A percentile compares a stretch with the other conserved stretches of the same genome.
phyloP scores from a whole-genome alignment of 164 flowering plant genomes.

The Stephania cephalantha region DNA sequence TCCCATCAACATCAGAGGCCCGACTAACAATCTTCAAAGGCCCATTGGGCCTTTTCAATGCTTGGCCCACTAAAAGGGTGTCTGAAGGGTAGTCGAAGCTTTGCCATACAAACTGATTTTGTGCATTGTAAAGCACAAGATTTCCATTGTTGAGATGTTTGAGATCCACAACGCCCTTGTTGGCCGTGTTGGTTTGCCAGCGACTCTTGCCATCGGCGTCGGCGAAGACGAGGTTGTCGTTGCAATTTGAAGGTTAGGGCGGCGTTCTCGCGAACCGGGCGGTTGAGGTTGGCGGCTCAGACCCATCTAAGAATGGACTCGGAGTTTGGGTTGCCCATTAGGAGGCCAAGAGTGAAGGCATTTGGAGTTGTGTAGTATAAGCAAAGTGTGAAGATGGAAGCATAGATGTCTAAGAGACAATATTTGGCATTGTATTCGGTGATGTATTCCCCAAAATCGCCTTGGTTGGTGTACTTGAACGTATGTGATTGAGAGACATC shows the following conservation, averaged over 20 bases:
- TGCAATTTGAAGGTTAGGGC: slow-evolving; percentile 20
- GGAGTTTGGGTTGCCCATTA: slow-evolving; percentile 17
- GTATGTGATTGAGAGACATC: slow-evolving; percentile 35
- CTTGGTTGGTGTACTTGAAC: slow-evolving; percentile 38
- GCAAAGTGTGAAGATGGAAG: slow-evolving; percentile 23
- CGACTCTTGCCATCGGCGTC: slow-evolving; percentile 25
- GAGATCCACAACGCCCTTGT: slow-evolving; percentile 23
- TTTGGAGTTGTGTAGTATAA: slow-evolving; percentile 34
- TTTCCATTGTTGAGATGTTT: slow-evolving; percentile 25
- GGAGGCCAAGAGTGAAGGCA: slow-evolving; percentile 22
- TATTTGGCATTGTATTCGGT: slow-evolving; percentile 39
- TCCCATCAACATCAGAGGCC: slow-evolving; percentile 11
- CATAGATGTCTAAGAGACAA: slow-evolving; percentile 11
- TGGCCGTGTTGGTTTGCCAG: slow-evolving; percentile 28
- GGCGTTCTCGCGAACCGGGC: slow-evolving; percentile 26
- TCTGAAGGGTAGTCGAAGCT: slow-evolving; percentile 33
- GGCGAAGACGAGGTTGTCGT: slow-evolving; percentile 32
- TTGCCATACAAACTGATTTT: slow-evolving; percentile 29
- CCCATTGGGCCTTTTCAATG: slow-evolving; percentile 15
- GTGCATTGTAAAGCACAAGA: slow-evolving; percentile 20
- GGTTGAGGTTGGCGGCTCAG: slow-evolving; percentile 33
- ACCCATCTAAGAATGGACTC: slow-evolving; percentile 34
- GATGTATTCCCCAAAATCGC: slow-evolving; percentile 32
- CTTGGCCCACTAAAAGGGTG: slow-evolving; percentile 31
- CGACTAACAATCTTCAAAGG: slow-evolving; percentile 25